Evolutionary conservation across 768 basidiomycete species (phyloP).

Genomic region (Psilocybe sp.): DNA sequence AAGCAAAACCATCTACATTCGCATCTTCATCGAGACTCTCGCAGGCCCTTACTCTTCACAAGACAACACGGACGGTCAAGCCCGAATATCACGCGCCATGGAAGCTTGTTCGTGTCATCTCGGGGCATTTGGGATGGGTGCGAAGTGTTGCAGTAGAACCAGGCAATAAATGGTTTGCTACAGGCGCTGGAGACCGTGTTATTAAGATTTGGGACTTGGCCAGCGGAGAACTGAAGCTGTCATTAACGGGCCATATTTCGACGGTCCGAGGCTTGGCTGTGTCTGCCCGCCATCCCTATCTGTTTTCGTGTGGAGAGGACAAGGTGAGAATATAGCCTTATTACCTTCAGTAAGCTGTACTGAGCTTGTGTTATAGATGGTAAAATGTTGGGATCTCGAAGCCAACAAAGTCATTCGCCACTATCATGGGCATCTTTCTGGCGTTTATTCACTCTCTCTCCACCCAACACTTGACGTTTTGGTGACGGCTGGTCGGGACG

Average conservation of each 20-base stretch:
- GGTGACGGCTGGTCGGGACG: slow-evolving; percentile 94
- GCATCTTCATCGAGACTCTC: slow-evolving; percentile 65
- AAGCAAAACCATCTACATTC: slow-evolving; percentile 68
- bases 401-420: slow-evolving; percentile 98
- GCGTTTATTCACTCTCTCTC: slow-evolving; percentile 90
- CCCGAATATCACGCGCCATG: slow-evolving; percentile 95
- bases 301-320: slow-evolving; percentile 97
- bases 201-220: slow-evolving; percentile 99
- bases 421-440: slow-evolving; percentile 97
- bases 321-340: slow-evolving; percentile 53
- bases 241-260: slow-evolving; percentile 94
- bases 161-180: slow-evolving; percentile 98
- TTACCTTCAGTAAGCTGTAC: not conserved
- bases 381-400: slow-evolving; percentile 99
- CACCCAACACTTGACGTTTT: slow-evolving; percentile 96
- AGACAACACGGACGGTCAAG: slow-evolving; percentile 90
- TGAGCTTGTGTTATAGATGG: slow-evolving; percentile 64
- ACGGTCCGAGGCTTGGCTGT: slow-evolving; percentile 95
- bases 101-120: slow-evolving; percentile 96
- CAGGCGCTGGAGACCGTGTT: slow-evolving; percentile 95
- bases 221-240: slow-evolving; percentile 95
- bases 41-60: slow-evolving; percentile 89
- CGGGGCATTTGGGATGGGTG: slow-evolving; percentile 98
- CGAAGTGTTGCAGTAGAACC: slow-evolving; percentile 95
- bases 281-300: slow-evolving; percentile 89